Percentiles rank a stretch among this genome's conserved stretches.
These are phyloP conservation scores for Kluyveromyces aestuarii DNA, from an alignment of 805 yeast species.

Conservation along the genomic window DNA sequence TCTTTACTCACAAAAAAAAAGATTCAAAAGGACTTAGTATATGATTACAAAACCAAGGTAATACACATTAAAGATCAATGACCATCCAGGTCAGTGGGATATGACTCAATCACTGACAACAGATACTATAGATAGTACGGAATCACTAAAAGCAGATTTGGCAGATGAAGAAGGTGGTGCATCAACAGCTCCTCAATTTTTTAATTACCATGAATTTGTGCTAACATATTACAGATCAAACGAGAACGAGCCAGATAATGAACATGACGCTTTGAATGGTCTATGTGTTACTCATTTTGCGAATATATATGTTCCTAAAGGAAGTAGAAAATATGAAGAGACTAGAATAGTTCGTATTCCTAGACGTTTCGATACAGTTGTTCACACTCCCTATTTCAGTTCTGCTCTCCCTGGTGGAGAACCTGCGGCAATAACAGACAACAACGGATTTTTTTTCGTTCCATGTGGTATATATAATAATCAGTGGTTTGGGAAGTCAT, in stretches of 20 bases:
- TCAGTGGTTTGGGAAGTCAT: constrained; percentile 42
- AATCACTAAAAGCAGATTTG: background rate
- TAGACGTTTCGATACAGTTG: constrained; percentile 34
- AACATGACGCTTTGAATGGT: constrained; percentile 27
- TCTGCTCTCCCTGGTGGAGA: constrained; percentile 48
- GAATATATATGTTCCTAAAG: constrained; percentile 35
- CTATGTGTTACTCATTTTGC: constrained; percentile 61
- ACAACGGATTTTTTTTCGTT: constrained; percentile 18
- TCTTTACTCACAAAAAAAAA: background rate
- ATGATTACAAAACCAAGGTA: too few relatives aligned
- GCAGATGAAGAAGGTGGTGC: background rate
- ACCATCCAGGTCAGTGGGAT: background rate
- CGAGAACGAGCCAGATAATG: constrained; percentile 7
- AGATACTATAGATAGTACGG: background rate
- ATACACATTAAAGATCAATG: too few relatives aligned
- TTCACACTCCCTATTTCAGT: constrained; percentile 47
- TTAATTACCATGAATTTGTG: constrained; percentile 60
- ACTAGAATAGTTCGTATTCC: constrained; percentile 64
- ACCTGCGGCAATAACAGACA: constrained; percentile 45
- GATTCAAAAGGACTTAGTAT: background rate
- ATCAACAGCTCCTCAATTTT: constrained; percentile 33
- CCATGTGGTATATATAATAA: constrained; percentile 34
- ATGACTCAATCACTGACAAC: background rate
- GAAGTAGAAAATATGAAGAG: constrained; percentile 21
- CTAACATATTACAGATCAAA: constrained; percentile 27